Conservation (phyloP, 164 flowering plant species). For the Litsea cubeba region DNA sequence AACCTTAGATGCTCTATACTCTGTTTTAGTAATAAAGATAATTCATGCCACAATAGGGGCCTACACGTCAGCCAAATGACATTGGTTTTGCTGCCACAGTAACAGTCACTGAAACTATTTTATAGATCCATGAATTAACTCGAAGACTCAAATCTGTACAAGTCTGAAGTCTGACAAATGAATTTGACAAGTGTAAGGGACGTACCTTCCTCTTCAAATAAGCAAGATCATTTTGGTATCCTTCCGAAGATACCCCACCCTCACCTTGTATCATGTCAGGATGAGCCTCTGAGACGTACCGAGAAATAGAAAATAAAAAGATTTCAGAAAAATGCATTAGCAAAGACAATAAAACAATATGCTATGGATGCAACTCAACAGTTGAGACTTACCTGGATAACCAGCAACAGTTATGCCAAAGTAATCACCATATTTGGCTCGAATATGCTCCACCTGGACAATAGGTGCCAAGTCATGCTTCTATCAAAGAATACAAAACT, state of each 20-base stretch:
- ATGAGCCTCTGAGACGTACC: slow-evolving; percentile 71
- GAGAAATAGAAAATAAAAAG: not conserved
- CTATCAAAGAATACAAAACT: not conserved
- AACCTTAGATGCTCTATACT: not conserved
- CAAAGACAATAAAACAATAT: not conserved
- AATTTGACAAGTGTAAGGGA: not conserved
- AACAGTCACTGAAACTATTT: not conserved
- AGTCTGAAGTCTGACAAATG: not conserved
- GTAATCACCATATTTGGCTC: slow-evolving; percentile 73
- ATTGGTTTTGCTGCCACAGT: not conserved
- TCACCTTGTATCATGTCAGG: slow-evolving; percentile 69
- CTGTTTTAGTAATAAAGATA: not conserved
- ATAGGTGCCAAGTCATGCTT: not conserved
- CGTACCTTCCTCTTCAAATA: slow-evolving; percentile 81
- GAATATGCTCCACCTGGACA: slow-evolving; percentile 73
- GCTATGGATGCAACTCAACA: not conserved
- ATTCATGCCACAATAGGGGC: not conserved
- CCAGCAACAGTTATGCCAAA: slow-evolving; percentile 98
- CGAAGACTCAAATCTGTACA: not conserved
- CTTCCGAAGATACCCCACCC: slow-evolving; percentile 64
- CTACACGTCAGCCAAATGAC: not conserved
- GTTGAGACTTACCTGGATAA: slow-evolving; percentile 64
- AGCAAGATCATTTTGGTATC: slow-evolving; percentile 69
- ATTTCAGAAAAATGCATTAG: not conserved
- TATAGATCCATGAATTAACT: not conserved